Evolutionary conservation across 1,284 basidiomycete species (phyloP), one percentile per base, ranked within the genome.

Genomic region (Lentinus polychrous): DNA sequence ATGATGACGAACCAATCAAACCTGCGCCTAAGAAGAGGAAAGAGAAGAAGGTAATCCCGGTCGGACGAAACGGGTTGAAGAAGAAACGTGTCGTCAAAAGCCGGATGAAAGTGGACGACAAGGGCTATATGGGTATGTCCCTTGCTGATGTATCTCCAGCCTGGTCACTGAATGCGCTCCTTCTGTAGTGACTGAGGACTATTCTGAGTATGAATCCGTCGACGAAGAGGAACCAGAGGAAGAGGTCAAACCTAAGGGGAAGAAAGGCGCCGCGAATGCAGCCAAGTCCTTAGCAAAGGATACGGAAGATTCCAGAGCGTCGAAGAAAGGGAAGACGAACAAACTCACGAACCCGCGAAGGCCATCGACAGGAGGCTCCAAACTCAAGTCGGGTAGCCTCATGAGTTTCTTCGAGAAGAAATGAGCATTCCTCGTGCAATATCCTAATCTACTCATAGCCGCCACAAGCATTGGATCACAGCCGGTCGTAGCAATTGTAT

Each of bases 171-270:
- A 1, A 14, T 17, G 12, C 22, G 6, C n/a, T 24, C 32, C 12
- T 34, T 39, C 10, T 32, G 22, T 55, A 90, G 87, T 78, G 14
- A 83, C 75, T 27, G 82, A 86, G 59, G 87, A 90, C 59, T 86
- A 86, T 60, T 86, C 85, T 2, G 78, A 78, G 12, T 90, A 86
- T 59, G 86, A 91, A 64, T 87, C 85, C 5, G 82, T 84, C 1
- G 78, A 79, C 18, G 84, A 83, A 55, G 76, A 78, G 8, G 74
- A 72, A 27, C 66, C 57, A 1, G 67, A 63, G 32, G 50, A 50
- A 18, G 48, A 42, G 34, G 35, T 52, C 34, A 45, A 45, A 23
- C 45, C 46, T 12, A 65, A 72, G 50, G 57, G 66, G 12, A 71
- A 69, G 51, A 64, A 69, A 49, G 53, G 58, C 4, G 52, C 57